phyloP scores from a whole-genome alignment of 2,329 filamentous ascomycete genomes.

The Podosphaera xanthii region DNA sequence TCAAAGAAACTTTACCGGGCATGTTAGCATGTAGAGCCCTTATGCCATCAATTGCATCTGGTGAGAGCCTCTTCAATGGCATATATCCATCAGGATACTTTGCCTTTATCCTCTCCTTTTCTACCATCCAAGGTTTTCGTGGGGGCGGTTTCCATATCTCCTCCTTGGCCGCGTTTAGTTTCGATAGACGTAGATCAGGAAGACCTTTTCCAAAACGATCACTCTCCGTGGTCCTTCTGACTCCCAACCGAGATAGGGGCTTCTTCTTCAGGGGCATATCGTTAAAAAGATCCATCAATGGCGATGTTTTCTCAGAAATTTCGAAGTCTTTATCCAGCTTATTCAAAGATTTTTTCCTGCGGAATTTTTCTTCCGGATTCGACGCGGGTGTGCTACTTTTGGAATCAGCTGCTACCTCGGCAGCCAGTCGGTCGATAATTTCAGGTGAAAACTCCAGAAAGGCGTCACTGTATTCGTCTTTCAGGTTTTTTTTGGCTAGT shows the following conservation, averaged over 20 bases:
- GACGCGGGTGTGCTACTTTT: neutral
- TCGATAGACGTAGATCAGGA: neutral
- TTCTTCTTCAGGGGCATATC: neutral
- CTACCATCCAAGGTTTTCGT: constrained; percentile 41
- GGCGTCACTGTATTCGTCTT: constrained; percentile 3
- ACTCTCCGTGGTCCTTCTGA: neutral
- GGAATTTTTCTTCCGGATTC: neutral
- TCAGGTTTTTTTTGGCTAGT: no score
- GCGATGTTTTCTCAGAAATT: neutral
- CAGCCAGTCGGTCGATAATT: constrained; percentile 16
- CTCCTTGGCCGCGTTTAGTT: neutral
- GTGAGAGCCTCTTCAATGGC: constrained; percentile 69
- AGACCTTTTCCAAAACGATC: neutral
- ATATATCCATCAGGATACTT: constrained; percentile 72
- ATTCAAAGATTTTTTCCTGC: neutral
- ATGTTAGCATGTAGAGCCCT: constrained; percentile 58
- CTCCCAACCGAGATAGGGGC: neutral
- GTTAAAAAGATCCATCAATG: constrained; percentile 1
- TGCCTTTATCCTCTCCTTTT: constrained; percentile 49
- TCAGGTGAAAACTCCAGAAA: constrained; percentile 18
- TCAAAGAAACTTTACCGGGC: constrained; percentile 30
- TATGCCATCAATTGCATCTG: constrained; percentile 79
- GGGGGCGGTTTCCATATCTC: constrained; percentile 8
- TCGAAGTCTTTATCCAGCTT: neutral
- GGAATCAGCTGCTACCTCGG: constrained; percentile 5